Evolutionary conservation across 2,329 filamentous ascomycete species (phyloP).

Genomic region (Graphiopsis chlorocephala): DNA sequence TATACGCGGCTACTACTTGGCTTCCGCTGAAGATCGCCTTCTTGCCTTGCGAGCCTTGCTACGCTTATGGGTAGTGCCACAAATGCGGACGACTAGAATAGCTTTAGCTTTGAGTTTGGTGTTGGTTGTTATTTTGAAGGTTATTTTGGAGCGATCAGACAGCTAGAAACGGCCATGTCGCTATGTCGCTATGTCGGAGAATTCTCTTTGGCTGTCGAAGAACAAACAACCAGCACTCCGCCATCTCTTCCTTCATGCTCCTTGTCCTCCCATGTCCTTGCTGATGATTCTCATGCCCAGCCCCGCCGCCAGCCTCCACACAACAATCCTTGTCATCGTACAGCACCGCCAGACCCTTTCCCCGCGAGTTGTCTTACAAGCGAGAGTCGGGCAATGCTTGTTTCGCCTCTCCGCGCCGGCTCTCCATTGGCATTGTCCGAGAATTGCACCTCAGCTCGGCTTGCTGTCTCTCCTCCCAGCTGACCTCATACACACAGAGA

Average conservation of each 20-base stretch:
- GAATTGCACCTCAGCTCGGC: background rate
- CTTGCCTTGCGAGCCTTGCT: background rate
- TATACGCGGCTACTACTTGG: slow-evolving; percentile 2
- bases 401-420: slow-evolving; percentile 2
- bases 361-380: background rate
- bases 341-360: background rate
- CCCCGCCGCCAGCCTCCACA: background rate
- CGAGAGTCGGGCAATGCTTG: slow-evolving; percentile 1
- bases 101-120: background rate
- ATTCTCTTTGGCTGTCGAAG: background rate
- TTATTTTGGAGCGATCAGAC: background rate
- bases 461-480: background rate
- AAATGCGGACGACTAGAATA: background rate
- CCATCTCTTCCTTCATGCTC: background rate
- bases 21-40: background rate
- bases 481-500: background rate
- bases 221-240: background rate
- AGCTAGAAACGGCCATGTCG: background rate
- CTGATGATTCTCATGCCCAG: background rate
- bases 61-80: background rate
- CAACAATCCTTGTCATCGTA: background rate
- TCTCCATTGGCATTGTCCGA: slow-evolving; percentile 6
- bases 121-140: background rate
- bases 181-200: background rate
- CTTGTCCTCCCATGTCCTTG: background rate